Evolutionary conservation across 1,284 basidiomycete species (phyloP).

Genomic region (Cryptococcus hybrid): DNA sequence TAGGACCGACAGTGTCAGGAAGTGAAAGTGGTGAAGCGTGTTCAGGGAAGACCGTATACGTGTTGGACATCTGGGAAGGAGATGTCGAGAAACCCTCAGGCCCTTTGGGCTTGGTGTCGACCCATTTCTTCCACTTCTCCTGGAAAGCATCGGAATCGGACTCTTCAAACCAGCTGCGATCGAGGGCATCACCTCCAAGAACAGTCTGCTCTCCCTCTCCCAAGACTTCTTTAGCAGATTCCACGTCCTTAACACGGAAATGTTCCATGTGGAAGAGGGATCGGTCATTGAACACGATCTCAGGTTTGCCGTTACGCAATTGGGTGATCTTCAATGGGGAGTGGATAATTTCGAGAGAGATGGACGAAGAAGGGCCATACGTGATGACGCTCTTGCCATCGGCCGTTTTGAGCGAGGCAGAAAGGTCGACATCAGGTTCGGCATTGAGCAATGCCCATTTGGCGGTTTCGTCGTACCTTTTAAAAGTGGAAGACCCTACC

Average conservation of each 20-base stretch:
- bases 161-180: constrained; percentile 78
- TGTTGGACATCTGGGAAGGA: constrained; percentile 86
- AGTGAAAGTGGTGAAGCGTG: constrained; percentile 89
- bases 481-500: constrained; percentile 59
- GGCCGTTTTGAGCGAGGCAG: constrained; percentile 52
- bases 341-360: constrained; percentile 62
- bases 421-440: constrained; percentile 60
- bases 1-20: constrained; percentile 63
- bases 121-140: constrained; percentile 81
- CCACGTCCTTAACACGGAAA: constrained; percentile 70
- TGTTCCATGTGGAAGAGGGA: constrained; percentile 97
- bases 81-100: constrained; percentile 90
- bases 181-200: constrained; percentile 52
- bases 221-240: constrained; percentile 44
- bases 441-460: constrained; percentile 71
- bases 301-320: constrained; percentile 69
- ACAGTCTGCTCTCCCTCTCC: constrained; percentile 45
- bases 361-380: constrained; percentile 28
- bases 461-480: constrained; percentile 84
- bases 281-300: constrained; percentile 85
- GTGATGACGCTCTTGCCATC: constrained; percentile 52
- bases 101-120: constrained; percentile 93
- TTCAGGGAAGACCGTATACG: constrained; percentile 94
- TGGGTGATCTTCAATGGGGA: constrained; percentile 72
- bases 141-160: constrained; percentile 83